Percentiles rank a stretch among this genome's conserved stretches.
Evolutionary conservation across 2,329 filamentous ascomycete species (phyloP).

Genomic region (Penicillium sclerotigenum): DNA sequence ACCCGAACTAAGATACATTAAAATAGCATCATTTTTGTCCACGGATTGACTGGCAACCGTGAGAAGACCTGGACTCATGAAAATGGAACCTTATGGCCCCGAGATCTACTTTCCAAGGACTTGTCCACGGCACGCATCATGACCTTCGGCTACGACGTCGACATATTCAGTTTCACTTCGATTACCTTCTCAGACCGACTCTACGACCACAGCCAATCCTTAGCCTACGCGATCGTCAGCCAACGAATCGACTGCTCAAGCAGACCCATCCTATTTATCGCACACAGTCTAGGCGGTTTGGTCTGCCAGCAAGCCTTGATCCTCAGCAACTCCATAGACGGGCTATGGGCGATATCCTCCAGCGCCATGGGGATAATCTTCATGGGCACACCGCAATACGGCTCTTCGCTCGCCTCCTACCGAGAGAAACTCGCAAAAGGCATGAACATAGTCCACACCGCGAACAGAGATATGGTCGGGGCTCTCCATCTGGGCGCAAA

Average conservation of each 20-base stretch:
- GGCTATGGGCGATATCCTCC: slow-evolving; percentile 5
- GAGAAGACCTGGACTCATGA: slow-evolving; percentile 7
- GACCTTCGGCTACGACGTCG: slow-evolving; percentile 6
- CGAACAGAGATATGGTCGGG: slow-evolving; percentile 1
- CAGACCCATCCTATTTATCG: slow-evolving; percentile 24
- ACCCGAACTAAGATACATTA: background rate
- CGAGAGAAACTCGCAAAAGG: slow-evolving; percentile 4
- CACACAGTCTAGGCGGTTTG: slow-evolving; percentile 31
- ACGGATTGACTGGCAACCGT: slow-evolving; percentile 2
- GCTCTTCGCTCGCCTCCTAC: slow-evolving; percentile 16
- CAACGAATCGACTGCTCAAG: background rate
- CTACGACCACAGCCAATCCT: slow-evolving; percentile 1
- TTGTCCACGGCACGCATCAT: slow-evolving; percentile 4
- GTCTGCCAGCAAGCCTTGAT: slow-evolving; percentile 20
- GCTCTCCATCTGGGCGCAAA: background rate
- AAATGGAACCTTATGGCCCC: slow-evolving; percentile 28
- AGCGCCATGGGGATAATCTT: slow-evolving; percentile 34
- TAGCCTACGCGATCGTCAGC: slow-evolving; percentile 7
- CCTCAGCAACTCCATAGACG: slow-evolving; percentile 5
- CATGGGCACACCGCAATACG: slow-evolving; percentile 39
- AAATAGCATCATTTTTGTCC: slow-evolving; percentile 1
- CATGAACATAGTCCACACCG: background rate
- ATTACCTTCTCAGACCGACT: background rate
- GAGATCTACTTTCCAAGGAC: slow-evolving; percentile 20
- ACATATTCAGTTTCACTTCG: background rate